Evolutionary conservation across 768 basidiomycete genomes (phyloP).

Genomic region (Boletus pseudo-olivaceus): DNA sequence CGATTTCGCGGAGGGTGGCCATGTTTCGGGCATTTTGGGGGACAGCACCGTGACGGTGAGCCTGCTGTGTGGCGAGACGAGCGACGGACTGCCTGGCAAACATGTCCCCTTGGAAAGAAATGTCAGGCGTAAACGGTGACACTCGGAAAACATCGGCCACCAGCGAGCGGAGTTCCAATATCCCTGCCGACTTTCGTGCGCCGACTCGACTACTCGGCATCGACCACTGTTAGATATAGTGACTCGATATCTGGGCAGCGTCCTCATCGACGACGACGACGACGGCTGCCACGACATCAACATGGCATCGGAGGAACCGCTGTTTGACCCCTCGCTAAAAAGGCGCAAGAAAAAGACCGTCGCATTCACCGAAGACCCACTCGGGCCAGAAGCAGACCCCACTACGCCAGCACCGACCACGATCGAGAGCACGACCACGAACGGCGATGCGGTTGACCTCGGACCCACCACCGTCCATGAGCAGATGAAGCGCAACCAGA

Average conservation of each 20-base stretch:
- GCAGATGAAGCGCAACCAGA: conserved; percentile 55
- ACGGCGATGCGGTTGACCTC: conserved; percentile 72
- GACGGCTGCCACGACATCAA: conserved; percentile 11
- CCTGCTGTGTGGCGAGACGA: conserved; percentile 40
- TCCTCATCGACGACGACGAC: conserved; percentile 17
- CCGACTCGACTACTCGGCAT: conserved; percentile 29
- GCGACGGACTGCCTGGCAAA: conserved; percentile 48
- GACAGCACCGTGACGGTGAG: conserved; percentile 35
- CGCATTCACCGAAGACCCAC: conserved; percentile 80
- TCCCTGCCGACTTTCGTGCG: conserved; percentile 18
- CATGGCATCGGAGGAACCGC: conserved; percentile 68
- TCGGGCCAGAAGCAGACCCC: conserved; percentile 79
- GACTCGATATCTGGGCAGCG: conserved; percentile 8
- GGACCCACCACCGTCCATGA: conserved; percentile 75
- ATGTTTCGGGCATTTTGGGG: conserved; percentile 69
- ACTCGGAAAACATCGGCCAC: conserved; percentile 39
- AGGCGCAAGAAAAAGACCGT: conserved; percentile 88
- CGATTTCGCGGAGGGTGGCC: conserved; percentile 98
- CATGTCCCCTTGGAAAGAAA: conserved; percentile 33
- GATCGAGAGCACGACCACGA: conserved; percentile 66
- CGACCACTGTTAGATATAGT: conserved; percentile 5
- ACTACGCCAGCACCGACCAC: conserved; percentile 72
- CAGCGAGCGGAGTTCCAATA: conserved; percentile 26
- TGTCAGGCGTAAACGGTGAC: not conserved
- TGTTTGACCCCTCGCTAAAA: conserved; percentile 82